These are phyloP conservation scores for Syzygium oleosum DNA, from an alignment of 345 rosid genomes.

Conservation along the genomic window DNA sequence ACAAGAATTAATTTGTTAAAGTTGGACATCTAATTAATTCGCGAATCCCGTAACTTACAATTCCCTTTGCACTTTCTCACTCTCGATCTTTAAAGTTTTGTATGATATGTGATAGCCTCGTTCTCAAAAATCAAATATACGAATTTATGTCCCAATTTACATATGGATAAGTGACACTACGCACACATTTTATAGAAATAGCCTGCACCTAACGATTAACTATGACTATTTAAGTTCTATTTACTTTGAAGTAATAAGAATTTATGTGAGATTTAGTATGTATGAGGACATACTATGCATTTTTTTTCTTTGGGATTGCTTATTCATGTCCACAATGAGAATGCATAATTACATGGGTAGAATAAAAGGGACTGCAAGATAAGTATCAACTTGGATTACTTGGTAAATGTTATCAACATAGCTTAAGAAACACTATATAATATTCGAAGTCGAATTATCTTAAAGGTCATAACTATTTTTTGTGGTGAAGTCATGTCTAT, in stretches of 20 bases:
- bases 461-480: too few species aligned
- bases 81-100: background rate
- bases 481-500: too few species aligned
- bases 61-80: background rate
- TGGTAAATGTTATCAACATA: background rate
- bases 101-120: background rate
- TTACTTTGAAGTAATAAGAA: background rate
- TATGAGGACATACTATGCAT: background rate
- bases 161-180: background rate
- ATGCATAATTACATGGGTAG: background rate
- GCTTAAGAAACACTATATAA: too few species aligned
- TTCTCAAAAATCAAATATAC: background rate
- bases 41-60: background rate
- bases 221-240: background rate
- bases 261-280: background rate
- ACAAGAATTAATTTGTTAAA: background rate
- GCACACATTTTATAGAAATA: background rate
- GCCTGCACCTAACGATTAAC: background rate
- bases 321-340: background rate
- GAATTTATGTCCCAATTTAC: background rate
- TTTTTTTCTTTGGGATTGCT: background rate
- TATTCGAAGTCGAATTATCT: too few species aligned
- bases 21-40: background rate
- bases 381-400: background rate
- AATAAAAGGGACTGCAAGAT: background rate